Percentiles rank a stretch among this genome's conserved stretches.
Conservation (phyloP, 2,329 filamentous ascomycete genomes). For the Colletotrichum liriopes region DNA sequence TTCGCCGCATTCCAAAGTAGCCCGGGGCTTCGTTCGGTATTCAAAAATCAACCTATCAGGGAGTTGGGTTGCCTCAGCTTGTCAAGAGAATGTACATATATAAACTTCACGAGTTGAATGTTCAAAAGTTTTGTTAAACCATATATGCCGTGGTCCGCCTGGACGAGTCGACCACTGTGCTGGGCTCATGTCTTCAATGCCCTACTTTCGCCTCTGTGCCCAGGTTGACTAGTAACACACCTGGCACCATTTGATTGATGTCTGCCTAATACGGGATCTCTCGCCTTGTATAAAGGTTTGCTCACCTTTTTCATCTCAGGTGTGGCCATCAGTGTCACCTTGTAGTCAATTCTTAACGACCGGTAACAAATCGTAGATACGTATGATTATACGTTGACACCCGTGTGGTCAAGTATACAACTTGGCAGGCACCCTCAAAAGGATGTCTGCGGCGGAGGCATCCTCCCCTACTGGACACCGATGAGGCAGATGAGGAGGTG, state of each 20-base stretch:
- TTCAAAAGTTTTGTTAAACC: slow-evolving; percentile 26
- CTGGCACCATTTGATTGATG: neutral
- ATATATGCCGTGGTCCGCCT: neutral
- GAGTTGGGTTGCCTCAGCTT: slow-evolving; percentile 19
- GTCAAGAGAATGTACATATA: slow-evolving; percentile 34
- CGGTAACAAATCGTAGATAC: too few relatives aligned
- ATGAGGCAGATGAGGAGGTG: too few relatives aligned
- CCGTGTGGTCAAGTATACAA: too few relatives aligned
- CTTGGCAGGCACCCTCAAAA: too few relatives aligned
- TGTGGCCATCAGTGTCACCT: too few relatives aligned
- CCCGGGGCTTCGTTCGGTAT: slow-evolving; percentile 10
- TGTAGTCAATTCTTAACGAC: too few relatives aligned
- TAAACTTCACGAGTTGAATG: slow-evolving; percentile 28
- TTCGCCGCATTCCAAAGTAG: slow-evolving; percentile 11
- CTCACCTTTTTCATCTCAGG: too few relatives aligned
- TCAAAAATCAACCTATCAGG: slow-evolving; percentile 14
- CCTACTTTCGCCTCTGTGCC: neutral
- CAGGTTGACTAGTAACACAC: neutral
- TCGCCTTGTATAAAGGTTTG: neutral
- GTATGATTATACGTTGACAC: too few relatives aligned
- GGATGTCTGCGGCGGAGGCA: too few relatives aligned
- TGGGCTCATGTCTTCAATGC: neutral
- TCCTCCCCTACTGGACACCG: too few relatives aligned
- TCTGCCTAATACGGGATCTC: neutral
- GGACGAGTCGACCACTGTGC: neutral